Evolutionary conservation across 805 yeast genomes (phyloP).

Genomic region (Saccharomycopsis sp.): DNA sequence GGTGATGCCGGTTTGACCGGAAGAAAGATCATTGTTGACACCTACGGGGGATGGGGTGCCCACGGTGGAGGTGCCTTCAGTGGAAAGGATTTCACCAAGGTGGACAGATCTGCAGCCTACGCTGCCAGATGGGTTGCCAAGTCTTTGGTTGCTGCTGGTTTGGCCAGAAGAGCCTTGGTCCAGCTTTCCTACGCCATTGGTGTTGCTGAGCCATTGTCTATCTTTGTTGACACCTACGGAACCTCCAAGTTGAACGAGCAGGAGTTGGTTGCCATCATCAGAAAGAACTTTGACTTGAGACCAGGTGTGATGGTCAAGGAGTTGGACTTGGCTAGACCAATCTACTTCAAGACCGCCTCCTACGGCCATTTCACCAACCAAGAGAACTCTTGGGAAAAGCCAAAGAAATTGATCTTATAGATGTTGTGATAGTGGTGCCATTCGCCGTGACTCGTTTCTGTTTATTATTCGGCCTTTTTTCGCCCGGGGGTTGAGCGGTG

Average conservation of each 20-base stretch:
- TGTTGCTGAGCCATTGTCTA: conserved; percentile 98
- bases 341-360: conserved; percentile 97
- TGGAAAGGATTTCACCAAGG: conserved; percentile 99
- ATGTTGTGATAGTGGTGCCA: too few relatives aligned
- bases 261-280: conserved; percentile 86
- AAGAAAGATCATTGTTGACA: conserved; percentile 98
- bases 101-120: conserved; percentile 99
- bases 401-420: conserved; percentile 68
- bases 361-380: conserved; percentile 99
- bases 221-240: conserved; percentile 97
- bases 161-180: conserved; percentile 95
- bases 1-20: conserved; percentile 99
- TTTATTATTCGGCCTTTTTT: neutral
- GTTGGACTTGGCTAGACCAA: conserved; percentile 97
- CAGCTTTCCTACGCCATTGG: conserved; percentile 99
- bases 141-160: conserved; percentile 89
- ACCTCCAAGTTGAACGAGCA: conserved; percentile 85
- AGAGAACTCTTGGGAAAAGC: conserved; percentile 97
- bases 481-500: too few relatives aligned
- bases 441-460: too few relatives aligned
- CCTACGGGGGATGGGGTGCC: conserved; percentile 99
- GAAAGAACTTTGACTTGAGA: conserved; percentile 95
- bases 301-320: conserved; percentile 98
- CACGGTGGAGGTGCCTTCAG: conserved; percentile 99
- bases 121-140: conserved; percentile 99